These are phyloP conservation scores for Arthromyces matolae DNA, from an alignment of 768 basidiomycete species.

Conservation along the genomic window DNA sequence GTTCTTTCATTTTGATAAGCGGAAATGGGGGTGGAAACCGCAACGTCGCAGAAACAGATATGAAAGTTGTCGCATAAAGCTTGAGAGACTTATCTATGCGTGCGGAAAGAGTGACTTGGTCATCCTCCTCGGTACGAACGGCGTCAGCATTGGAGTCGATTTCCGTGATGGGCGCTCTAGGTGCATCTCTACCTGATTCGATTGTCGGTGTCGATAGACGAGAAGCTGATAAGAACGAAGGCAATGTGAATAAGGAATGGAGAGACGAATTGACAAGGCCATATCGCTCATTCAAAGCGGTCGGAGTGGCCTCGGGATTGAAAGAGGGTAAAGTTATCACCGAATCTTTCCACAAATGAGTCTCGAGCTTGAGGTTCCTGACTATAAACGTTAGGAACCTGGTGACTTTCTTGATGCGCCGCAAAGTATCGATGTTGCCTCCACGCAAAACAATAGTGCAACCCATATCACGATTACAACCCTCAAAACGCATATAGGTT, in stretches of 20 bases:
- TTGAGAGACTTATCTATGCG: constrained; percentile 81
- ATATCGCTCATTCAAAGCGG: constrained; percentile 25
- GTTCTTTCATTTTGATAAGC: constrained; percentile 80
- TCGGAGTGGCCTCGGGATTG: constrained; percentile 62
- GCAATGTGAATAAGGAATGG: constrained; percentile 22
- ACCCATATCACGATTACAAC: constrained; percentile 88
- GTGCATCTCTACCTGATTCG: constrained; percentile 3
- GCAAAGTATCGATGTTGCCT: constrained; percentile 74
- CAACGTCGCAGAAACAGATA: constrained; percentile 90
- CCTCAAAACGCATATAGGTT: constrained; percentile 98
- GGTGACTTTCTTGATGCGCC: constrained; percentile 87
- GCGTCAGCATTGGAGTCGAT: constrained; percentile 38
- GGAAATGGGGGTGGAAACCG: constrained; percentile 92
- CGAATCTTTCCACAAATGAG: constrained; percentile 89
- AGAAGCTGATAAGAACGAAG: constrained; percentile 29
- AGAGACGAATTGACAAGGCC: constrained; percentile 19
- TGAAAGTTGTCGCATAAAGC: constrained; percentile 81
- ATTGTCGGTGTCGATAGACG: constrained; percentile 25
- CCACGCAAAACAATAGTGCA: constrained; percentile 93
- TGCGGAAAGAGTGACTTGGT: constrained; percentile 62
- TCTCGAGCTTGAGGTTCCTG: constrained; percentile 91
- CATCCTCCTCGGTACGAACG: constrained; percentile 69
- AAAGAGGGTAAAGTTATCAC: constrained; percentile 72
- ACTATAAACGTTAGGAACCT: constrained; percentile 91
- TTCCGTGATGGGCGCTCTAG: constrained; percentile 22